These are phyloP conservation scores for Fonsecaea pedrosoi DNA, from an alignment of 2,329 filamentous ascomycete species.

Conservation along the genomic window DNA sequence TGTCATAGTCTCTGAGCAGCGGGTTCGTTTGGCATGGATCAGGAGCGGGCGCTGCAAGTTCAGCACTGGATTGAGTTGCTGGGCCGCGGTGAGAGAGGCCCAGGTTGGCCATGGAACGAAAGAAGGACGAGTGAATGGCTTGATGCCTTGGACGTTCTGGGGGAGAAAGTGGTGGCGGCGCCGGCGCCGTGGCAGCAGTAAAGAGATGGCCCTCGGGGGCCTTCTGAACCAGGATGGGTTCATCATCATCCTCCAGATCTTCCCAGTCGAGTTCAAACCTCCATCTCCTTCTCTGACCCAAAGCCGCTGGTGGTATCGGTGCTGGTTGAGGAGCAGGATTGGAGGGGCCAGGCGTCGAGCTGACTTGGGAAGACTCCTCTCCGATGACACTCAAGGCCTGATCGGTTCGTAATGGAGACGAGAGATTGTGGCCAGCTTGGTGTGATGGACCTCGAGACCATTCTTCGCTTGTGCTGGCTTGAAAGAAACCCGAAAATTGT, in stretches of 20 bases:
- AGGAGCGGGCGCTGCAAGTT: constrained; percentile 58
- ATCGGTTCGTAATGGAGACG: constrained; percentile 38
- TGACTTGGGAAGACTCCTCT: constrained; percentile 53
- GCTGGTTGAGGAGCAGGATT: constrained; percentile 26
- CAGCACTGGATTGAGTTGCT: constrained; percentile 60
- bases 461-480: constrained; percentile 79
- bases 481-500: constrained; percentile 93
- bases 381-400: constrained; percentile 62
- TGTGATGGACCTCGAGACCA: constrained; percentile 64
- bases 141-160: constrained; percentile 66
- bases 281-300: constrained; percentile 70
- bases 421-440: constrained; percentile 24
- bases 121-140: constrained; percentile 70
- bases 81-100: constrained; percentile 52
- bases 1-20: constrained; percentile 89
- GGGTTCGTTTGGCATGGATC: constrained; percentile 71
- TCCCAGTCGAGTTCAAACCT: constrained; percentile 86
- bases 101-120: constrained; percentile 86
- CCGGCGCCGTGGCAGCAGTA: neutral
- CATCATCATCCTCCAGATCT: constrained; percentile 68
- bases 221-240: constrained; percentile 87
- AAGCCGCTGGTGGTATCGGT: constrained; percentile 33
- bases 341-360: constrained; percentile 15
- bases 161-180: constrained; percentile 52
- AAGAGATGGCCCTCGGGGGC: constrained; percentile 37